Percentiles rank a stretch among this genome's conserved stretches.
These are phyloP conservation scores for Russula earlei DNA, from an alignment of 768 basidiomycete species.

Conservation along the genomic window DNA sequence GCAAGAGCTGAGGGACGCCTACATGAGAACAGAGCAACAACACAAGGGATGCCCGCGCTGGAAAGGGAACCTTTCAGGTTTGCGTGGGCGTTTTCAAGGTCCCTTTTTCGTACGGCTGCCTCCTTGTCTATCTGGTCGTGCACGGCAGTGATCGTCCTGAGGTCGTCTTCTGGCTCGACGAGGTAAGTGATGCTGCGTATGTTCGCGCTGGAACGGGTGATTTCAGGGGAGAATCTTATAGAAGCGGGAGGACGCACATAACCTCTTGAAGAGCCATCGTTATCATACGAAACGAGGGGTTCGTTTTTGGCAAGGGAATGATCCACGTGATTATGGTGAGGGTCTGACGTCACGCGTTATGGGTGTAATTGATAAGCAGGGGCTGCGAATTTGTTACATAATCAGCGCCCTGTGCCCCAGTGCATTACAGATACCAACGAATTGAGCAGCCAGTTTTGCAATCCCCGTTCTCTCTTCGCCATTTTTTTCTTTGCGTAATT, in stretches of 20 bases:
- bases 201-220: slow-evolving; percentile 38
- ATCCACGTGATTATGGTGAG: slow-evolving; percentile 9
- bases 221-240: background rate
- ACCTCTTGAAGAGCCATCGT: slow-evolving; percentile 7
- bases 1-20: slow-evolving; percentile 42
- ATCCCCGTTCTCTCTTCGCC: background rate
- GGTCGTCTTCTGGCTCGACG: slow-evolving; percentile 74
- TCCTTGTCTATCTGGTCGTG: slow-evolving; percentile 59
- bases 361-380: background rate
- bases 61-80: slow-evolving; percentile 44
- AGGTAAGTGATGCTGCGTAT: slow-evolving; percentile 62
- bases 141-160: slow-evolving; percentile 60
- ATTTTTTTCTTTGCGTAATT: background rate
- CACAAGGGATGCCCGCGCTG: background rate
- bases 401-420: slow-evolving; percentile 17
- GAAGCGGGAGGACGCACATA: background rate
- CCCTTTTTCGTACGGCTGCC: slow-evolving; percentile 50
- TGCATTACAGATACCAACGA: slow-evolving; percentile 14
- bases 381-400: slow-evolving; percentile 15
- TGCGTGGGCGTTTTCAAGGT: slow-evolving; percentile 55
- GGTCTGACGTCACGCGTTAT: slow-evolving; percentile 18
- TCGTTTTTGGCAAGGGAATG: no score
- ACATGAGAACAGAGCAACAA: background rate
- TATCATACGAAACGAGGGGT: background rate
- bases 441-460: slow-evolving; percentile 3